A percentile compares a stretch with the other conserved stretches of the same genome.
phyloP scores from a whole-genome alignment of 164 flowering plant genomes.

The Umbellularia californica region DNA sequence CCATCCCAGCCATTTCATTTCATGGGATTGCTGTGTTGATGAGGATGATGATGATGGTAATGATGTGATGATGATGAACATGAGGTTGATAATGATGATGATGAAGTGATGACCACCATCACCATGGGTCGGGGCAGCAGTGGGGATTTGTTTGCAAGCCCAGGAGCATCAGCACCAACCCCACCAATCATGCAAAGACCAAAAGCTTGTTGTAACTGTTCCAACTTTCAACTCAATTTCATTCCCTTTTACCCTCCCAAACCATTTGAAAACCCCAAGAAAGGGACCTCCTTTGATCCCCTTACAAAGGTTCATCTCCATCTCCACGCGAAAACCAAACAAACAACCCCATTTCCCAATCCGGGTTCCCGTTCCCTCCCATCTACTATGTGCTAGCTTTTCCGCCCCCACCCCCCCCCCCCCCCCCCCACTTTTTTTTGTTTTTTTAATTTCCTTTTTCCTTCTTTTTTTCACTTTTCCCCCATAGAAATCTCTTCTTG shows the following conservation, averaged over 20 bases:
- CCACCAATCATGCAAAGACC: conserved; percentile 16
- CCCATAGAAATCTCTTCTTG: conserved; percentile 4
- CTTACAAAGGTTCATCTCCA: conserved; percentile 3
- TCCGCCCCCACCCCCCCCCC: too few species aligned
- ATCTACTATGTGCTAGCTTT: neutral
- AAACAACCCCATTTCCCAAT: neutral
- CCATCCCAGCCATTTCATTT: neutral
- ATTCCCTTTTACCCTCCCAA: conserved; percentile 30
- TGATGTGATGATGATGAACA: conserved; percentile 6
- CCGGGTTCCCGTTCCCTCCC: neutral
- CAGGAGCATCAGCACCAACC: conserved; percentile 3
- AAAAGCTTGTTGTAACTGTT: conserved; percentile 9
- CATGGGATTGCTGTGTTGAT: neutral
- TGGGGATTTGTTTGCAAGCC: neutral
- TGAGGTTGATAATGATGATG: neutral
- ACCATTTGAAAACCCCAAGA: conserved; percentile 35
- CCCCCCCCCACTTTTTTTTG: too few species aligned
- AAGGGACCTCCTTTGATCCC: conserved; percentile 15
- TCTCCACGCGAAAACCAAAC: neutral
- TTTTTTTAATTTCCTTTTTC: neutral
- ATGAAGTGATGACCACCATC: neutral
- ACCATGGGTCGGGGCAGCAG: neutral
- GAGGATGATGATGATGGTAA: neutral
- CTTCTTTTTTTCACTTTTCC: neutral
- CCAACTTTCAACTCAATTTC: conserved; percentile 12